Evolutionary conservation across 139 green algal genomes (phyloP).

Genomic region (Chlamydomonas incerta): DNA sequence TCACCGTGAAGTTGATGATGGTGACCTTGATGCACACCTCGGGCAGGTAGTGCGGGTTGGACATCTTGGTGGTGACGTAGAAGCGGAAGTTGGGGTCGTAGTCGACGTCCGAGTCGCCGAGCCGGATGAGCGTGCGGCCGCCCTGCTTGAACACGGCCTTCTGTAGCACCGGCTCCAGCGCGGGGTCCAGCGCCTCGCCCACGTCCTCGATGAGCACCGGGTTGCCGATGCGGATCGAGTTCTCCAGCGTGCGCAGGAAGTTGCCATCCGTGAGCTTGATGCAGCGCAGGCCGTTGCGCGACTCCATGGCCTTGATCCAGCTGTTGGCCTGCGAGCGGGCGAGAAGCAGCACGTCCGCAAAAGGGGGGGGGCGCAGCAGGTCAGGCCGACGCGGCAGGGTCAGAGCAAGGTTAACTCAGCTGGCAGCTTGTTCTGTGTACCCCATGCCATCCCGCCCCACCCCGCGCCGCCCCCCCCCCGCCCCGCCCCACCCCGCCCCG

Average conservation of each 20-base stretch:
- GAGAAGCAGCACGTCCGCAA: too few relatives aligned
- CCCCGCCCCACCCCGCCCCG: background rate
- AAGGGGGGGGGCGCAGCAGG: too few relatives aligned
- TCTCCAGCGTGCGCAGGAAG: slow-evolving; percentile 86
- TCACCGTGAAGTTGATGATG: slow-evolving; percentile 91
- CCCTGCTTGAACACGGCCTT: slow-evolving; percentile 70
- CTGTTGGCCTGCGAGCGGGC: slow-evolving; percentile 85
- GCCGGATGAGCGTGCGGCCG: slow-evolving; percentile 74
- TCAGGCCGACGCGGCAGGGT: too few relatives aligned
- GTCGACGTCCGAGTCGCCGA: slow-evolving; percentile 85
- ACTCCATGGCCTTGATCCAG: slow-evolving; percentile 88
- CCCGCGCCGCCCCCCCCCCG: too few relatives aligned
- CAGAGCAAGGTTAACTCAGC: too few relatives aligned
- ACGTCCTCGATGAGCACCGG: slow-evolving; percentile 57
- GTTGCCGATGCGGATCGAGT: slow-evolving; percentile 80
- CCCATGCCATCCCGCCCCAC: too few relatives aligned
- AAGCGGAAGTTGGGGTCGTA: slow-evolving; percentile 85
- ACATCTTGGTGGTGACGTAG: slow-evolving; percentile 75
- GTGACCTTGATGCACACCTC: slow-evolving; percentile 88
- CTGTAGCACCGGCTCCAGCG: slow-evolving; percentile 84
- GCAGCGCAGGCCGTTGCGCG: slow-evolving; percentile 76
- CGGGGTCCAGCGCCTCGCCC: slow-evolving; percentile 82
- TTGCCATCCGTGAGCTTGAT: slow-evolving; percentile 82
- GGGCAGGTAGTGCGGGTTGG: slow-evolving; percentile 91
- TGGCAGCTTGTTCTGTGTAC: too few relatives aligned